A percentile compares a stretch with the other conserved stretches of the same genome.
Evolutionary conservation across 768 basidiomycete genomes (phyloP).

Genomic region (Psilocybe subaeruginosa): DNA sequence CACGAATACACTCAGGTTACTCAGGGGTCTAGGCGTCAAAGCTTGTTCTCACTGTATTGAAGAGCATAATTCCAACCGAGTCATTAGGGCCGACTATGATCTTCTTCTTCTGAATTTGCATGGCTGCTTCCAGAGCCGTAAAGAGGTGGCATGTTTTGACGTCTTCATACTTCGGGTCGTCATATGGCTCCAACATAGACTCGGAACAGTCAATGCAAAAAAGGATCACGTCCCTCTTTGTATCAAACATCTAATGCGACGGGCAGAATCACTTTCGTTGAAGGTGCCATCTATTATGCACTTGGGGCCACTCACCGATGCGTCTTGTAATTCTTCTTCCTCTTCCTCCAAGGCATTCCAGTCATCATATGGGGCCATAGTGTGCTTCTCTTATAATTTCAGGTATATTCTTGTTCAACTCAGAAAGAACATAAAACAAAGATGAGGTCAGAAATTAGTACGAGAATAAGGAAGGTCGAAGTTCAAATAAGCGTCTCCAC

Average conservation of each 20-base stretch:
- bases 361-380: constrained; percentile 75
- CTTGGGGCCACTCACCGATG: constrained; percentile 45
- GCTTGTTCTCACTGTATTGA: constrained; percentile 77
- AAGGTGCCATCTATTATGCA: not conserved
- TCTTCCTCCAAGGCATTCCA: constrained; percentile 83
- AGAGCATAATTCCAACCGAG: constrained; percentile 87
- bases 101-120: constrained; percentile 89
- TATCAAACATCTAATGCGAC: constrained; percentile 62
- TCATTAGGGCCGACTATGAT: constrained; percentile 89
- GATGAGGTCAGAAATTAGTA: not conserved
- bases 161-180: constrained; percentile 67
- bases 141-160: constrained; percentile 76
- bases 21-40: not conserved
- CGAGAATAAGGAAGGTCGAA: not conserved
- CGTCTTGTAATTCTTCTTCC: constrained; percentile 81
- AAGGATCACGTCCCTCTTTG: constrained; percentile 84
- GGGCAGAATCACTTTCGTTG: constrained; percentile 1
- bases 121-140: constrained; percentile 78
- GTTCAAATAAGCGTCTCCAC: not conserved
- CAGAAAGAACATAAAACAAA: not conserved
- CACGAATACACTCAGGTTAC: constrained; percentile 6
- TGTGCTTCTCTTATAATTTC: not conserved
- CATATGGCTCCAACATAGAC: constrained; percentile 80
- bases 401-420: no score
- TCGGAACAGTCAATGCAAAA: constrained; percentile 95